These are phyloP conservation scores for Gastrodia elata DNA, from an alignment of 106 monocot species.

Conservation along the genomic window DNA sequence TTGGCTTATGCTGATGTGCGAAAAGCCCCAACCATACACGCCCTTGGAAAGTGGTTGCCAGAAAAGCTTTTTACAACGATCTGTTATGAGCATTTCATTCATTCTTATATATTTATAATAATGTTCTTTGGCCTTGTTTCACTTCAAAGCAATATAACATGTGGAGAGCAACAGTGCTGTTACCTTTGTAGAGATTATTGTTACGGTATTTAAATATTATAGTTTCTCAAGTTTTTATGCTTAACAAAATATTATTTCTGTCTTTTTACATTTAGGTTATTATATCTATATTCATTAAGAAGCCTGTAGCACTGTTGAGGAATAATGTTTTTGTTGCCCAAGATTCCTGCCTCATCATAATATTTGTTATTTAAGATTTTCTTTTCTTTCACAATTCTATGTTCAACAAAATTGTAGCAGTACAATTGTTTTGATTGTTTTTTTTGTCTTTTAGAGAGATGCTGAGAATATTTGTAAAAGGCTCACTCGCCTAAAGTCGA, in stretches of 20 bases:
- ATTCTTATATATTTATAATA: not conserved
- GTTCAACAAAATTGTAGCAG: not conserved
- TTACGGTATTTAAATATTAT: not conserved
- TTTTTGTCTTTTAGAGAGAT: slow-evolving; percentile 42
- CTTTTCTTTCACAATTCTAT: not conserved
- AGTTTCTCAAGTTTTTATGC: not conserved
- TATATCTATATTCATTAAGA: not conserved
- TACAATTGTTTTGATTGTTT: slow-evolving; percentile 1
- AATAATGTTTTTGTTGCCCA: not conserved
- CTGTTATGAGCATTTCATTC: not conserved
- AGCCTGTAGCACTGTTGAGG: not conserved
- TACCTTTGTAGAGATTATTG: not conserved
- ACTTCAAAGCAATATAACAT: not conserved
- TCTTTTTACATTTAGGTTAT: not conserved
- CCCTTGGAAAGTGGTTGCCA: not conserved
- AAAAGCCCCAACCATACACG: no score
- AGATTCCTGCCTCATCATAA: not conserved
- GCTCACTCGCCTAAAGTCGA: slow-evolving; percentile 45
- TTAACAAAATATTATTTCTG: not conserved
- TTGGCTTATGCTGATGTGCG: no score
- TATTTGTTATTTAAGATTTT: not conserved
- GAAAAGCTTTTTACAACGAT: not conserved
- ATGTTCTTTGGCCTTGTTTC: not conserved
- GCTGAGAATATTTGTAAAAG: slow-evolving; percentile 53
- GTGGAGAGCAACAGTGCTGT: not conserved